Evolutionary conservation across 1,139 yeast genomes (phyloP), one percentile per base, ranked within the genome.

Genomic region (Suhomyces atakaporum): DNA sequence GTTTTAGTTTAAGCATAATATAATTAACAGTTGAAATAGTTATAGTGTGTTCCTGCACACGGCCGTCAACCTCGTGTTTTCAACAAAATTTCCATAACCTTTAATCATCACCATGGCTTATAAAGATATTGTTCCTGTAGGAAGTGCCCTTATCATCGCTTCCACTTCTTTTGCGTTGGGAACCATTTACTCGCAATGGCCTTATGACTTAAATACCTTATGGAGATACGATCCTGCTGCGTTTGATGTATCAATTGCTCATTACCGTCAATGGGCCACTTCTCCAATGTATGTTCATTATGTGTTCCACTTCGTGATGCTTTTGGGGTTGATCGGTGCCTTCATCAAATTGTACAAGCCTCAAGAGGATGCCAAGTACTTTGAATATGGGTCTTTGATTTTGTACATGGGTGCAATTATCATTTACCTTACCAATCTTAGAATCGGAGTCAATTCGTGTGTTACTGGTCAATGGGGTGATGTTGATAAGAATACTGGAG

Each of bases 381-480:
- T 92, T 58, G 98, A 92, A 61, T 95, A 94, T 49, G 96, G 92
- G 29, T 71, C 95, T 9, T 69, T 89, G 51, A 81, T 79, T 16
- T 72, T 87, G 44, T 77, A 77, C 54, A 81, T 89, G 62, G 67
- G 81, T 28, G 84, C 84, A 8, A 65, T 86, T 34, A 79, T 90
- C 50, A 77, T 90, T 51, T 92, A 89, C 63, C 69, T 89, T 54
- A 84, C 96, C 51, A 92, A 92, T 63, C 70, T 92, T 49, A 77
- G 90, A 60, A 79, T 86, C 36, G 98, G 98, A 34, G 71, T 83
- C 34, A 75, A 76, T 50, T 78, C 94, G 35, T 79, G 88, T 42
- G 53, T 77, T 20, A 62, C 75, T 41, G 89, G 90, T 30, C 70
- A 78, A 43, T 92, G 97, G 97, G 97, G 96, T 45, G 97, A 92